These are phyloP conservation scores for Starmerella potacharoeniae DNA, from an alignment of 805 yeast species.

Conservation along the genomic window DNA sequence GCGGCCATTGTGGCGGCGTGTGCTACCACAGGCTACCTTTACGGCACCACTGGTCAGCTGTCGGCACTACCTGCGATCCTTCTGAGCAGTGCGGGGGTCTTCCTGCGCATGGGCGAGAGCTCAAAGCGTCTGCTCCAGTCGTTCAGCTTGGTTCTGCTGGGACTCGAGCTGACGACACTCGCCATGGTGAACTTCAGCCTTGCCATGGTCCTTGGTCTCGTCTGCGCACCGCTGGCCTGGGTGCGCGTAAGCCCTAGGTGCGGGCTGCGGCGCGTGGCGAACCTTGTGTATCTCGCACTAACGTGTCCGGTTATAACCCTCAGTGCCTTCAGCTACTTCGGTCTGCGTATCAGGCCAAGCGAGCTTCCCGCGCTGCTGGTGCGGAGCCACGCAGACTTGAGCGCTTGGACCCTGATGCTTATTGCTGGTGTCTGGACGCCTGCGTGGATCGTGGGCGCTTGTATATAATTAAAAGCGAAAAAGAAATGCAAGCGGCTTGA, in stretches of 20 bases:
- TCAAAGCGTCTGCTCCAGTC: constrained; percentile 29
- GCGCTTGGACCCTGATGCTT: constrained; percentile 79
- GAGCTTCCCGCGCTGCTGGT: constrained; percentile 42
- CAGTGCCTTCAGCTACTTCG: constrained; percentile 26
- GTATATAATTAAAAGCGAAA: not conserved
- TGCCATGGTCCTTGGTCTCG: constrained; percentile 56
- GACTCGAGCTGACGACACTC: constrained; percentile 59
- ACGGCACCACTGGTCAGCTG: not conserved
- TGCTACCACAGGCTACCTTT: constrained; percentile 21
- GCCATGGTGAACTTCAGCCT: constrained; percentile 77
- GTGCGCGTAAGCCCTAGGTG: constrained; percentile 31
- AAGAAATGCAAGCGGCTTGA: not conserved
- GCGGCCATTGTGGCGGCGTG: constrained; percentile 27
- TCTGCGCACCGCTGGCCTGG: constrained; percentile 66
- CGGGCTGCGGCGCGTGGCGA: constrained; percentile 18
- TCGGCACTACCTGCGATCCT: not conserved
- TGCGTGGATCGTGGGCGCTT: constrained; percentile 44
- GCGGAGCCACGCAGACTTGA: constrained; percentile 54
- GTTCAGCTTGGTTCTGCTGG: constrained; percentile 46
- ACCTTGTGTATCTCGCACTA: constrained; percentile 2
- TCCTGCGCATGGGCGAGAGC: not conserved
- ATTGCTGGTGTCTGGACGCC: constrained; percentile 72
- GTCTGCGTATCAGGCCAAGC: constrained; percentile 28
- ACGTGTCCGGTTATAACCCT: constrained; percentile 39
- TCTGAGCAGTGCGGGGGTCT: not conserved